Evolutionary conservation across 345 rosid species (phyloP), one percentile per base, ranked within the genome.

Genomic region (Arabidopsis suecica): DNA sequence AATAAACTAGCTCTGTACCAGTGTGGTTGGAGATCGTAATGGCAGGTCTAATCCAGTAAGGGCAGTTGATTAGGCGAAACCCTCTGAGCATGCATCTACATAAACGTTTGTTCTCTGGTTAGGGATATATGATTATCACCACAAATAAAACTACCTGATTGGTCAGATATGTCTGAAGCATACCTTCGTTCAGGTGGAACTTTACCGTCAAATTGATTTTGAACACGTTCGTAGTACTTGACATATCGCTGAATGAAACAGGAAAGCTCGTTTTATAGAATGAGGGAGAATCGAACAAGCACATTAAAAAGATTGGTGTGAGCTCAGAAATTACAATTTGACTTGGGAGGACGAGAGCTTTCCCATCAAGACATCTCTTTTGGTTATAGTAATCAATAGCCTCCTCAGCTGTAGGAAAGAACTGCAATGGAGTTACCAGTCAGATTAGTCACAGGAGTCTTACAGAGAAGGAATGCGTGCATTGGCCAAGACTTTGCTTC

Each of bases 1-100:
- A 69, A 14, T n/a, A 50, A 57, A 23, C 22, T 36, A 9, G 67
- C 49, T n/a, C 40, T 84, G 63, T 72, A 94, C 99, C 97, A 70
- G 72, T 88, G 61, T 92, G 97, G 84, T 89, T 80, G 49, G 92
- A 88, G 78, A 95, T 64, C 4, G 88, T 86, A 44, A 95, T 84
- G 20, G 93, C 84, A 12, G 99, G 99, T 84, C 97, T 86, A 71
- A 92, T 83, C 99, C 99, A 95, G 61, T 90, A 90, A 65, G 97
- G 99, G 69, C 99, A 90, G 60, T 85, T 86, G 71, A 85, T 93
- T 78, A 95, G 84, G 66, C 93, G 91, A 82, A 95, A 90, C 38
- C 97, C 97, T 80, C 96, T 86, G 7, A 95, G 90, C 89, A 90
- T 90, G 87, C 99, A 92, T 82, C 97, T 92, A 81, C 59, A 81